phyloP scores from a whole-genome alignment of 164 flowering plant species.

The Dillenia turbinata region DNA sequence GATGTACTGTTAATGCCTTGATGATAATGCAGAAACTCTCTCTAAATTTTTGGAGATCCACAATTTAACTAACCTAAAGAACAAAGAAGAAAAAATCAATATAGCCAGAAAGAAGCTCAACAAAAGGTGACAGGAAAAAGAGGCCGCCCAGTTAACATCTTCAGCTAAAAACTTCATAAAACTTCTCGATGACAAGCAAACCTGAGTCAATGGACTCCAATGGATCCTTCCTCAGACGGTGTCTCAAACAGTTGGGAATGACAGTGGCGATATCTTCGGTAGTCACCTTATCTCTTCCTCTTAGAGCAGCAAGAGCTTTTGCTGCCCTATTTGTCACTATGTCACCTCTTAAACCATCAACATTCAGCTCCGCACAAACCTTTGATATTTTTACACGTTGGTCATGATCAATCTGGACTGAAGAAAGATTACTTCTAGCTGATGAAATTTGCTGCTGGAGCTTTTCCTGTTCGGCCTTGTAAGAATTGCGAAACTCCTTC shows the following conservation, averaged over 20 bases:
- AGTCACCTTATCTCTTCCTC: slow-evolving; percentile 77
- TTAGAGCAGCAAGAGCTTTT: slow-evolving; percentile 86
- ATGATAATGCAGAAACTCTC: slow-evolving; percentile 1
- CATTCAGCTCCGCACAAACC: slow-evolving; percentile 91
- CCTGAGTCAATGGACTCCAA: slow-evolving; percentile 97
- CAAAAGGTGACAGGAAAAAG: slow-evolving; percentile 5
- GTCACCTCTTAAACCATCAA: slow-evolving; percentile 91
- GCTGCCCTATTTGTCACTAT: slow-evolving; percentile 90
- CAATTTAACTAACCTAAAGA: slow-evolving; percentile 1
- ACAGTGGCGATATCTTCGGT: slow-evolving; percentile 95
- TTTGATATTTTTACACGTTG: slow-evolving; percentile 86
- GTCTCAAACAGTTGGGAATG: slow-evolving; percentile 94
- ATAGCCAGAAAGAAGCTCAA: not conserved
- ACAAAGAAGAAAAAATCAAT: not conserved
- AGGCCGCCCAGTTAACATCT: slow-evolving; percentile 8
- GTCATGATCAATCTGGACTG: slow-evolving; percentile 80
- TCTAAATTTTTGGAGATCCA: slow-evolving; percentile 3
- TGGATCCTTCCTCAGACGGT: slow-evolving; percentile 92
- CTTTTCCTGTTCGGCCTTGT: slow-evolving; percentile 77
- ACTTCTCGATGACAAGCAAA: slow-evolving; percentile 86
- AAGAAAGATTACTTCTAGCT: slow-evolving; percentile 62
- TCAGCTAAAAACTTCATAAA: slow-evolving; percentile 86
- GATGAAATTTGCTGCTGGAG: slow-evolving; percentile 73
- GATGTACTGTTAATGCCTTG: not conserved
- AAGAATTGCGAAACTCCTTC: slow-evolving; percentile 70